Conservation (phyloP, 352 stramenopile species). For the Phytophthora constricta region DNA sequence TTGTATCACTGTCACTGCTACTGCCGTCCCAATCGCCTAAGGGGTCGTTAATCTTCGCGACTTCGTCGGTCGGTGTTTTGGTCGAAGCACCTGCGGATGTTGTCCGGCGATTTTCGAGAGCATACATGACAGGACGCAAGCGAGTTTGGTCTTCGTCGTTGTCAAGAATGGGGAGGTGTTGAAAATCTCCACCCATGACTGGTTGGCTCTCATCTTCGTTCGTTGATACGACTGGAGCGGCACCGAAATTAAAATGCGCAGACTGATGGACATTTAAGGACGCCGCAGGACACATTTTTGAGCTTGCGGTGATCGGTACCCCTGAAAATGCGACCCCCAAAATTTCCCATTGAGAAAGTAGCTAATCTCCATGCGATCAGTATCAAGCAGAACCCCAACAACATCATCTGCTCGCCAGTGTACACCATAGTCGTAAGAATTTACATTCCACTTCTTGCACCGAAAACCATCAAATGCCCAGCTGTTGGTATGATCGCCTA, state of each 20-base stretch:
- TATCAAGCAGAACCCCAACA: slow-evolving; percentile 89
- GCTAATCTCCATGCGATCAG: slow-evolving; percentile 82
- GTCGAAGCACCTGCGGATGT: not conserved
- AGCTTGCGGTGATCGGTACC: slow-evolving; percentile 48
- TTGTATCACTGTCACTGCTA: slow-evolving; percentile 31
- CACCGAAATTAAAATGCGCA: slow-evolving; percentile 83
- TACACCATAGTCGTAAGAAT: slow-evolving; percentile 82
- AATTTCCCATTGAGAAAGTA: slow-evolving; percentile 93
- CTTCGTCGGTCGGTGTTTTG: not conserved
- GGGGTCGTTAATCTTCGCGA: not conserved
- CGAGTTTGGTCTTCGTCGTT: slow-evolving; percentile 49
- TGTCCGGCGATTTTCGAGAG: slow-evolving; percentile 2
- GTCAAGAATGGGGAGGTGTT: slow-evolving; percentile 44
- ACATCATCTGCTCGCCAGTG: slow-evolving; percentile 84
- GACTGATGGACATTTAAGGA: slow-evolving; percentile 89
- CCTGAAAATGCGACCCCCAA: slow-evolving; percentile 85
- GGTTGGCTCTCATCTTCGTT: slow-evolving; percentile 5
- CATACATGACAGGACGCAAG: slow-evolving; percentile 47
- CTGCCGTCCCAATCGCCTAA: slow-evolving; percentile 20
- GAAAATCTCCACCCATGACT: slow-evolving; percentile 31
- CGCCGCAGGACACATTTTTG: slow-evolving; percentile 76
- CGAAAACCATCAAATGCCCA: slow-evolving; percentile 93
- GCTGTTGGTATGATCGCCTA: slow-evolving; percentile 91
- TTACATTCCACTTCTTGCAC: slow-evolving; percentile 91
- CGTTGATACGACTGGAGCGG: not conserved